Evolutionary conservation across 2,329 filamentous ascomycete species (phyloP).

Genomic region (Coniella vitis): DNA sequence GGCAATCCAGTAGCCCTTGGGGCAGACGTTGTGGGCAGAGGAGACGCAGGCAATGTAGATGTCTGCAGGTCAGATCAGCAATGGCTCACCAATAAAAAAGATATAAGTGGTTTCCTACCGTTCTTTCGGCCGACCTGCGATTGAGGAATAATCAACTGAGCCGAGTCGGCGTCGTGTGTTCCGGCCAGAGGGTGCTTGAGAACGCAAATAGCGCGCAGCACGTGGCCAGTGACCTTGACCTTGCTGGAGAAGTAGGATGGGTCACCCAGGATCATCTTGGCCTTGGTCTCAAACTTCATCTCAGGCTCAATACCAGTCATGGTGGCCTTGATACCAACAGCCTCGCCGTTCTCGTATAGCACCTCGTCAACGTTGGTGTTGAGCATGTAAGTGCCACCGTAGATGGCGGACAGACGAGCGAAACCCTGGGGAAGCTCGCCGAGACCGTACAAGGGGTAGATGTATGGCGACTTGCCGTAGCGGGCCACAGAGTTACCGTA

Average conservation of each 20-base stretch:
- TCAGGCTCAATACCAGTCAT: constrained; percentile 79
- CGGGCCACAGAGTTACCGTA: constrained; percentile 97
- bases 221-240: constrained; percentile 78
- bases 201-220: constrained; percentile 95
- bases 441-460: constrained; percentile 96
- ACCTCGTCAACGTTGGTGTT: constrained; percentile 93
- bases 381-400: constrained; percentile 98
- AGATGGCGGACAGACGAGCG: constrained; percentile 93
- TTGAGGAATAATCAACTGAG: constrained; percentile 95
- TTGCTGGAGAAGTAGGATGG: constrained; percentile 94
- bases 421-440: constrained; percentile 97
- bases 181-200: constrained; percentile 89
- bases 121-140: constrained; percentile 96
- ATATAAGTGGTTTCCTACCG: constrained; percentile 48
- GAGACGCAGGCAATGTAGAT: constrained; percentile 97
- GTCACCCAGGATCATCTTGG: constrained; percentile 91
- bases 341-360: constrained; percentile 75
- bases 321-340: constrained; percentile 93
- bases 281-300: constrained; percentile 95
- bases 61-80: constrained; percentile 44
- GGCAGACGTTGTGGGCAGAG: constrained; percentile 94
- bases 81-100: background rate
- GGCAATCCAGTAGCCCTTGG: constrained; percentile 97
- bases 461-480: constrained; percentile 98
- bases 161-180: constrained; percentile 81